Base-by-base conservation (phyloP, 371 early-diverging fungal genomes). In the Mortierella sp. region DNA sequence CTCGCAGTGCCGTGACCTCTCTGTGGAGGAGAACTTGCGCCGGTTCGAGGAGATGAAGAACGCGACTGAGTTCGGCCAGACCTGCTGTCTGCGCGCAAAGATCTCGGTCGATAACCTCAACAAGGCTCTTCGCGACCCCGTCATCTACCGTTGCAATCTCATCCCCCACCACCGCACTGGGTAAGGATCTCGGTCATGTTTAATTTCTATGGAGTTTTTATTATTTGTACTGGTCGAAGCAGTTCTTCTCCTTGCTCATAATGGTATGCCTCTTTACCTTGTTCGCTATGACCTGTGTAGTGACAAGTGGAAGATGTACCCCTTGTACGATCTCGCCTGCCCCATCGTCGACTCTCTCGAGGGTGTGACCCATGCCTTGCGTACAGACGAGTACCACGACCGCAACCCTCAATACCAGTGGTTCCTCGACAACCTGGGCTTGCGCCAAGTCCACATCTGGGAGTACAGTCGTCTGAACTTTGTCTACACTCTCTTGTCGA, bases 241-340 rank as follows among this genome's bases (percentile, higher is more conserved):
- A n/a, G n/a, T n/a, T n/a, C n/a, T n/a, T n/a, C n/a, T n/a, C n/a
- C n/a, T n/a, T n/a, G n/a, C n/a, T n/a, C n/a, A n/a, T n/a, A n/a
- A n/a, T n/a, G n/a, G 27, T 19, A 24, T 0, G 3, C 8, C 26
- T 17, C 9, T 7, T 48, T 27, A 23, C 17, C n/a, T 7, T 34
- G 9, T 7, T 30, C 26, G 17, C 1, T 27, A 39, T 5, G 28
- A 50, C 19, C 24, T 21, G 15, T 7, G 17, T 53, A 86, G 94
- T 34, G 80, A 86, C 37, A 92, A 90, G 72, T 99, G 95, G 93
- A 97, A 97, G 87, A 87, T 99, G 31, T 99, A 99, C 85, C 99
- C 99, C 41, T 97, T 99, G 34, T 99, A 99, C 81, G 99, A 99
- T 83, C 99, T 99, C 88, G 96, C 98, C 34, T 97, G 99, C 85